Base-by-base conservation (phyloP, 2,329 filamentous ascomycete species). In the Penicillium sp. region DNA sequence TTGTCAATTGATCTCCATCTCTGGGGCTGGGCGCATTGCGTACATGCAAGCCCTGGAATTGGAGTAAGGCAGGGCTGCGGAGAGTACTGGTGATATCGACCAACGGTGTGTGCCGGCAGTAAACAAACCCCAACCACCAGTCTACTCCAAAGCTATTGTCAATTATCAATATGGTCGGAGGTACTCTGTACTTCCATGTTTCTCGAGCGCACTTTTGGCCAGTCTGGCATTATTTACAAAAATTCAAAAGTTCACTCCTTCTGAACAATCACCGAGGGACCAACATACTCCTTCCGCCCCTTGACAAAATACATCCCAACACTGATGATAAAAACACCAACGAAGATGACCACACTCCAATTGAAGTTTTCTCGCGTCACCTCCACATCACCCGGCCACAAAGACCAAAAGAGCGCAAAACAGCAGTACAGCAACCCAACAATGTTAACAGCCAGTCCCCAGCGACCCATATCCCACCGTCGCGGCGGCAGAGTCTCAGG, bases 301-400 rank as follows among this genome's bases (percentile, higher is more conserved):
- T 70, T 65, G 10, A 70, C 45, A 18, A 66, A 10, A 62, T 75
- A 76, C 57, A 77, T 77, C 4, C 67, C 59, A 3, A 70, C 60
- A 3, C 75, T 72, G 32, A 78, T 68, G 4, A 74, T 45, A 53
- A 79, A 71, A 6, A 75, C 67, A 2, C 67, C 70, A 34, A 58
- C 64, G 48, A 79, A 79, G 27, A 82, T 74, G 5, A 79, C 69
- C 24, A 72, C 62, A 18, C 74, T 75, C 77, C 78, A 83, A 63
- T 83, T 83, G 65, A 82, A 80, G 13, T 71, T 74, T 3, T 61
- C 64, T 3, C 69, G 59, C 0, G 69, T 74, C 1, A 79, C 71
- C 0, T 70, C 63, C 7, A 71, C 61, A 2, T 64, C 57, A 1
- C 67, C 62, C 0, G 81, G 80, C 65, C 80, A 82, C 50, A 79